A percentile compares a stretch with the other conserved stretches of the same genome.
Evolutionary conservation across 129 eudicot genomes (phyloP).

Genomic region (Erigeron canadensis): DNA sequence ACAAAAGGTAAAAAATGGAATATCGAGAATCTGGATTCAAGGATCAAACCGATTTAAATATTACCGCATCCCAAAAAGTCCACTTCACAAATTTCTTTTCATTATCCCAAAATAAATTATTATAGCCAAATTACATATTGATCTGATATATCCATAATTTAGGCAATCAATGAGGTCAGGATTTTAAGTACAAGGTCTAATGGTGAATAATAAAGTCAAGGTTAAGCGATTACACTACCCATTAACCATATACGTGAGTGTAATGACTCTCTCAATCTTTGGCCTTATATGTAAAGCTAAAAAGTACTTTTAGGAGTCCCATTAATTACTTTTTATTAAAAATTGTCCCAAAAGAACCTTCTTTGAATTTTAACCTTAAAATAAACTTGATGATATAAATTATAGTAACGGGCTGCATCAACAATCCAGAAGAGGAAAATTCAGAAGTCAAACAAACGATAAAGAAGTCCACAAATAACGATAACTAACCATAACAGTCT

Average conservation of each 20-base stretch:
- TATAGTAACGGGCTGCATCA: neutral
- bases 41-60: neutral
- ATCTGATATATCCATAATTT: too few species aligned
- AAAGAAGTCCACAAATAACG: conserved; percentile 9
- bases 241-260: neutral
- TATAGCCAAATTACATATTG: too few species aligned
- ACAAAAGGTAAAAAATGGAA: too few species aligned
- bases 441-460: conserved; percentile 9
- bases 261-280: neutral
- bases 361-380: neutral
- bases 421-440: neutral
- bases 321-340: neutral
- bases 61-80: conserved; percentile 5
- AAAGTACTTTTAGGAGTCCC: neutral
- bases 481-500: conserved; percentile 83
- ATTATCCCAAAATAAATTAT: neutral
- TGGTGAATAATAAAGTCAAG: too few species aligned
- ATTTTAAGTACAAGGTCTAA: too few species aligned
- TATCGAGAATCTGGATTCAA: neutral
- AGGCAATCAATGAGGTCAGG: too few species aligned
- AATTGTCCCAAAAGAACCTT: conserved; percentile 7
- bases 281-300: neutral
- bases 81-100: conserved; percentile 13
- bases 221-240: neutral
- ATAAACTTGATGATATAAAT: neutral